These are phyloP conservation scores for Yarrowia yakushimensis DNA, from an alignment of 805 yeast species.

Conservation along the genomic window DNA sequence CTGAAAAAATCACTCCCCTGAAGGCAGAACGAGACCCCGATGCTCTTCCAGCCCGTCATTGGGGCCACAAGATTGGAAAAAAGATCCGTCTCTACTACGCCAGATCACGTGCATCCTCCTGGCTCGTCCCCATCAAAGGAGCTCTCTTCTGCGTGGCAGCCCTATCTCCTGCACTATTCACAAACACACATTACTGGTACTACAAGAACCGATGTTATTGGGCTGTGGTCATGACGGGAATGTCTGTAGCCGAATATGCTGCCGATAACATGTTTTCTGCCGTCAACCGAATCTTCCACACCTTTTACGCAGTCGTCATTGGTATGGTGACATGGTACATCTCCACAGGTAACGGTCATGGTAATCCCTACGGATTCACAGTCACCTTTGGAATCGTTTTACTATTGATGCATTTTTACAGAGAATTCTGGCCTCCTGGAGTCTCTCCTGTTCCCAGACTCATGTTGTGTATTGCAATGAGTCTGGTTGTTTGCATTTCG, in stretches of 20 bases:
- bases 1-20: slow-evolving; percentile 11
- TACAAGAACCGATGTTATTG: slow-evolving; percentile 34
- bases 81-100: not conserved
- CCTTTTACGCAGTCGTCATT: slow-evolving; percentile 35
- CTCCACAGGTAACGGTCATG: slow-evolving; percentile 37
- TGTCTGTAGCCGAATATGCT: slow-evolving; percentile 35
- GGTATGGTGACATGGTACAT: slow-evolving; percentile 41
- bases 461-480: slow-evolving; percentile 34
- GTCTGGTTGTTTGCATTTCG: slow-evolving; percentile 37
- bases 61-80: not conserved
- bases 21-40: slow-evolving; percentile 16
- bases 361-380: slow-evolving; percentile 37
- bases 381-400: slow-evolving; percentile 28
- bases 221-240: slow-evolving; percentile 36
- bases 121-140: slow-evolving; percentile 32
- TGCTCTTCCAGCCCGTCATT: slow-evolving; percentile 4
- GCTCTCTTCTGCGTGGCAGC: slow-evolving; percentile 31
- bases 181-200: slow-evolving; percentile 33
- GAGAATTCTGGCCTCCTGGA: slow-evolving; percentile 36
- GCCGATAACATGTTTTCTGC: slow-evolving; percentile 38
- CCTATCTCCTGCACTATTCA: slow-evolving; percentile 33
- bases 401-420: slow-evolving; percentile 27
- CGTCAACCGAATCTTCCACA: slow-evolving; percentile 32
- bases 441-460: slow-evolving; percentile 35
- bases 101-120: not conserved